Evolutionary conservation across 2,329 filamentous ascomycete genomes (phyloP).

Genomic region (Cladosporium sp.): DNA sequence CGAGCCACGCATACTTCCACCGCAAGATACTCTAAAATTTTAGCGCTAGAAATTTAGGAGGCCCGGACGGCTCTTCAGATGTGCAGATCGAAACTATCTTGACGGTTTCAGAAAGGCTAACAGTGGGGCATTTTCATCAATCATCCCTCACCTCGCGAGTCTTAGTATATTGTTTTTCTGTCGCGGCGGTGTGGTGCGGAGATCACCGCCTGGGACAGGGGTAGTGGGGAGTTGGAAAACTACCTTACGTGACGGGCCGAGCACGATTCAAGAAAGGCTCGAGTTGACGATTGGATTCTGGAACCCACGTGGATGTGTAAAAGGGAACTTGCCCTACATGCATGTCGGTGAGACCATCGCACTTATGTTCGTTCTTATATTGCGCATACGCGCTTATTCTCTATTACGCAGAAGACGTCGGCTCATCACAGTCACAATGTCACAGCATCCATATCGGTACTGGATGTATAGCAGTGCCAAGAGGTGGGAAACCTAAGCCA

Average conservation of each 20-base stretch:
- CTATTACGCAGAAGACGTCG: neutral
- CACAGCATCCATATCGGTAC: neutral
- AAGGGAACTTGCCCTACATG: neutral
- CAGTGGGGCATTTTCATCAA: constrained; percentile 1
- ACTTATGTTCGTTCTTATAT: neutral
- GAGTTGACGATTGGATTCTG: neutral
- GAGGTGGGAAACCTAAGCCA: neutral
- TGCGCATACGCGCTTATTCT: neutral
- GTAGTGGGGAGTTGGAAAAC: neutral
- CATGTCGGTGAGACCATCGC: neutral
- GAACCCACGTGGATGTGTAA: neutral
- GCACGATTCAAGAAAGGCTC: neutral
- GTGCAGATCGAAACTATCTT: constrained; percentile 7
- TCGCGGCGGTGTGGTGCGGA: constrained; percentile 7
- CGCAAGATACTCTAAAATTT: neutral
- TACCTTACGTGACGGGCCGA: constrained; percentile 12
- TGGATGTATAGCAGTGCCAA: neutral
- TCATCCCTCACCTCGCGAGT: neutral
- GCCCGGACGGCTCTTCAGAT: constrained; percentile 8
- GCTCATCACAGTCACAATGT: neutral
- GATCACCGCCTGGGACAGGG: constrained; percentile 12
- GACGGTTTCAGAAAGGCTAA: neutral
- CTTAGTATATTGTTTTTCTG: neutral
- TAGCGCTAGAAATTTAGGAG: neutral
- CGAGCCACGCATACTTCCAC: neutral